Evolutionary conservation across 306 rosid genomes (phyloP).

Genomic region (Cicer judaicum): DNA sequence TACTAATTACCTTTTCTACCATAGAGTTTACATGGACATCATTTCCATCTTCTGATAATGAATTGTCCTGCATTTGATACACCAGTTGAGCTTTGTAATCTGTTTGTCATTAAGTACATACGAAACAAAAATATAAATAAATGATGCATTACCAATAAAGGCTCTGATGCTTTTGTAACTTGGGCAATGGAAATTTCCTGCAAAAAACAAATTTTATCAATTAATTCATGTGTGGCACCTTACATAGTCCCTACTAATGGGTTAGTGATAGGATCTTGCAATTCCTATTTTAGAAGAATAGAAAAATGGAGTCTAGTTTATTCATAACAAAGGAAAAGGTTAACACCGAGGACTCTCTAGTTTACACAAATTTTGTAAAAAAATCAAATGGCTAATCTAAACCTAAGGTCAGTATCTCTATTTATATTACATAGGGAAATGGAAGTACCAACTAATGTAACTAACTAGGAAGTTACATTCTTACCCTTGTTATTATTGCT

Average conservation of each 20-base stretch:
- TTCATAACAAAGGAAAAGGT: no score
- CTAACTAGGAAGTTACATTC: no score
- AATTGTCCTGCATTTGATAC: slow-evolving; percentile 49
- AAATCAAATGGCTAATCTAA: no score
- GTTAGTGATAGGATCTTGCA: no score
- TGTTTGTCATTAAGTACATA: slow-evolving; percentile 6
- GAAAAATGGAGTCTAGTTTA: no score
- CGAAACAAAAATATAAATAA: slow-evolving; percentile 17
- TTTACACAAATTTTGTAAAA: no score
- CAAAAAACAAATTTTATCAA: not conserved
- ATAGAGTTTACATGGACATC: slow-evolving; percentile 32
- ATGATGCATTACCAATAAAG: slow-evolving; percentile 31
- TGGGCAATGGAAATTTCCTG: slow-evolving; percentile 45
- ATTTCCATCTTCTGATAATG: slow-evolving; percentile 31
- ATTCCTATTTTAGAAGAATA: no score
- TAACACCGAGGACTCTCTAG: no score
- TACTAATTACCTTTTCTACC: slow-evolving; percentile 47
- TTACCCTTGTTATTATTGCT: no score
- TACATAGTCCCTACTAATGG: not conserved
- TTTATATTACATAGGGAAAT: no score
- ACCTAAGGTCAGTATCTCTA: no score
- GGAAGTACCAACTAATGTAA: no score
- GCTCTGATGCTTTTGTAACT: slow-evolving; percentile 40
- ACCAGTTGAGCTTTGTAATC: slow-evolving; percentile 32
- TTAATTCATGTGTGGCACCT: not conserved